Evolutionary conservation across 2,329 filamentous ascomycete species (phyloP), one percentile per base, ranked within the genome.

Genomic region (Exophiala calicioides): DNA sequence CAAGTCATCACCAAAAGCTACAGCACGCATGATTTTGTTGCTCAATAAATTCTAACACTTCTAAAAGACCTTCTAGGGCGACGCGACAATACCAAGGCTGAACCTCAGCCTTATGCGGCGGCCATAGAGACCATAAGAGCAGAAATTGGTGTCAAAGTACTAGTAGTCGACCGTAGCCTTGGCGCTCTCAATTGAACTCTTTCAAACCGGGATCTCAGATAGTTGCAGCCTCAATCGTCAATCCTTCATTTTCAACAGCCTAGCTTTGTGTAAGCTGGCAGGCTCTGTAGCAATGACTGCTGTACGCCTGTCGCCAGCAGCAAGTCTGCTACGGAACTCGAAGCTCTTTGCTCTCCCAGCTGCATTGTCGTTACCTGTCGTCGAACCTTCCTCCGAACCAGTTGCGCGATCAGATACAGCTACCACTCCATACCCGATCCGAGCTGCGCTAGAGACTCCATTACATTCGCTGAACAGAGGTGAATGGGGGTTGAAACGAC

Each of bases 401-500:
- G 70, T 69, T 44, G 74, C 71, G 52, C 68, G 73, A 52, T 90
- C 86, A 12, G 75, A 82, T 43, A 84, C 81, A 16, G 82, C 86
- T 32, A 97, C 91, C 10, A 76, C 80, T 50, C 79, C 81, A 21
- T 86, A 85, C 68, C 91, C 91, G n/a, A 89, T 83, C 41, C 80
- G 86, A 65, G 87, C 93, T 64, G 81, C 90, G 52, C 86, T 97
- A 63, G 84, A 85, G 10, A 90, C 89, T 0, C 85, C 89, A 4
- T 72, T 78, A 33, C 77, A 82, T 13, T 90, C 90, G 5, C 78
- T 88, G 18, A 73, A 76, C 30, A 81, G 81, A 62, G 91, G 91
- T 26, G 91, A 97, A 63, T 97, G 91, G 90, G 91, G 91, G 10
- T 73, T 96, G 60, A 97, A 97, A 72, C 78, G 91, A 44, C 77